These are phyloP conservation scores for Beauveria sp. DNA, from an alignment of 2,329 filamentous ascomycete species.

Conservation along the genomic window DNA sequence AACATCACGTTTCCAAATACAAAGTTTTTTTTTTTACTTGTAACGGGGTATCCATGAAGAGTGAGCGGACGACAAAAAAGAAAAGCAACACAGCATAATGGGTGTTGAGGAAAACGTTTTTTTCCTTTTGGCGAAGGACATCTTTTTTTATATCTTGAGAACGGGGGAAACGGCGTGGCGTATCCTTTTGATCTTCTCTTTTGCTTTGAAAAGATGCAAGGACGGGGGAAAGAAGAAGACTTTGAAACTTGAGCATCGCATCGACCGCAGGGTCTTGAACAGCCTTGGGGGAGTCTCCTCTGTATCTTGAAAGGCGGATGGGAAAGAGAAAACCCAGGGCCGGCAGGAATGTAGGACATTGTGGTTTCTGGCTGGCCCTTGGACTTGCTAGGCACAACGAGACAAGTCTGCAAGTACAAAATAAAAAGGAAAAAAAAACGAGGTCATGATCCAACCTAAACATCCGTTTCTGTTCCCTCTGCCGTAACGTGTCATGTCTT, in stretches of 20 bases:
- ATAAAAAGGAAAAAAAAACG: constrained; percentile 28
- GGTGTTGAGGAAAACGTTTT: constrained; percentile 4
- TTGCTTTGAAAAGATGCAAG: background rate
- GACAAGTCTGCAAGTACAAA: constrained; percentile 22
- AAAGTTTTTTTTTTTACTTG: background rate
- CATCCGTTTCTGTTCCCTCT: background rate
- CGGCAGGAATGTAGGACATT: constrained; percentile 1
- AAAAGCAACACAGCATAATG: constrained; percentile 5
- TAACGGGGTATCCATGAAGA: background rate
- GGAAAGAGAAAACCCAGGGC: background rate
- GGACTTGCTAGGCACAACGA: constrained; percentile 5
- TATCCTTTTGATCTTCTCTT: constrained; percentile 10
- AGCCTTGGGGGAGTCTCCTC: background rate
- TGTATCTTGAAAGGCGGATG: constrained; percentile 7
- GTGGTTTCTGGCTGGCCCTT: background rate
- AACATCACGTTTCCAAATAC: constrained; percentile 31
- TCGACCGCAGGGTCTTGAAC: background rate
- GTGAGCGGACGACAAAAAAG: background rate
- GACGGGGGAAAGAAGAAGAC: background rate
- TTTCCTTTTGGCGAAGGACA: constrained; percentile 5
- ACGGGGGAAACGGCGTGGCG: constrained; percentile 10
- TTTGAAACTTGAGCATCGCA: constrained; percentile 3
- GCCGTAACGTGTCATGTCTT: background rate
- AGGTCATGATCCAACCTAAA: constrained; percentile 28
- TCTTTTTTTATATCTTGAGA: constrained; percentile 11